These are phyloP conservation scores for Pseudoturritis turrita DNA, from an alignment of 345 rosid genomes.

Conservation along the genomic window DNA sequence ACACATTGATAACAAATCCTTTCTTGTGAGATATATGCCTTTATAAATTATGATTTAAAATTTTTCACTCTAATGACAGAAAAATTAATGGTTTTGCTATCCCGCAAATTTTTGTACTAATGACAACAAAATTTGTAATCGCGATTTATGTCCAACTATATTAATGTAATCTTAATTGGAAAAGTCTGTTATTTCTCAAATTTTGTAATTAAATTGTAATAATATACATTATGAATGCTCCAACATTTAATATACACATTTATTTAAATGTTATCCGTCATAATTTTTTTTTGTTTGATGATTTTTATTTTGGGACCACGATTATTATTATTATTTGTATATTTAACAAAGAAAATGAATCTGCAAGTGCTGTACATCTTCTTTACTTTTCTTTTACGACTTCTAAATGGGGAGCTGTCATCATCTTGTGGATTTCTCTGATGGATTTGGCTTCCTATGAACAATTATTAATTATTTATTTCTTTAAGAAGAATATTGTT, in stretches of 20 bases:
- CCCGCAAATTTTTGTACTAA: background rate
- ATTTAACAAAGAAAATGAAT: constrained; percentile 23
- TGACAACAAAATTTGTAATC: background rate
- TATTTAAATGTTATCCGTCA: background rate
- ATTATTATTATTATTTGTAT: background rate
- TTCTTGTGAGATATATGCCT: background rate
- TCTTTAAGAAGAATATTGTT: background rate
- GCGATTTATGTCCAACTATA: background rate
- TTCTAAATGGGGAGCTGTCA: constrained; percentile 35
- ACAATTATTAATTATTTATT: background rate
- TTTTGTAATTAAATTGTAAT: background rate
- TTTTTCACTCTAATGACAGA: background rate
- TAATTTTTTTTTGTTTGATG: background rate
- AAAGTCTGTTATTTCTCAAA: background rate
- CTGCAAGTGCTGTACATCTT: constrained; percentile 44
- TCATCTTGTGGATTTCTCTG: constrained; percentile 27
- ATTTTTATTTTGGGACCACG: constrained; percentile 24
- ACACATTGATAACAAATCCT: background rate
- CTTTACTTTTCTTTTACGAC: constrained; percentile 89
- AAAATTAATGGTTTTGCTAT: background rate
- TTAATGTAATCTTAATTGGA: background rate
- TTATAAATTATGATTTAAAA: background rate
- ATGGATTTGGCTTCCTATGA: constrained; percentile 21
- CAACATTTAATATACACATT: too few species aligned
- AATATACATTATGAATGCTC: background rate